These are phyloP conservation scores for Mortierella sp. DNA, from an alignment of 371 early-diverging fungal genomes.

Conservation along the genomic window DNA sequence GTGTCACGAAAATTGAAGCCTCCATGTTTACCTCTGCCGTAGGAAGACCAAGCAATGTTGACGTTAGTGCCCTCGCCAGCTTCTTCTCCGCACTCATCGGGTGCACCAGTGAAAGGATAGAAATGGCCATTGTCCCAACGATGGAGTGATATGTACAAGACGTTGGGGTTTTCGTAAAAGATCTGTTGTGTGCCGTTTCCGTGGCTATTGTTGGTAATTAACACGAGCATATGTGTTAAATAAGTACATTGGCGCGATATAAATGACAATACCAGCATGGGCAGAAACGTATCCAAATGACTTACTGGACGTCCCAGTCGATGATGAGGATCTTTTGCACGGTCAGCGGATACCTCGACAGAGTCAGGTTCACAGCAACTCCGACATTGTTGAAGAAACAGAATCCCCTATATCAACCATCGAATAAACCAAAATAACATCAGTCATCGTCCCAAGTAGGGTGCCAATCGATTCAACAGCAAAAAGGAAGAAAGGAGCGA, in stretches of 20 bases:
- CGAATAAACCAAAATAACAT: neutral
- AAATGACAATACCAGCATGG: neutral
- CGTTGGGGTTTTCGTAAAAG: slow-evolving; percentile 75
- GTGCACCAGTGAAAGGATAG: slow-evolving; percentile 72
- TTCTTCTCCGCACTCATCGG: slow-evolving; percentile 69
- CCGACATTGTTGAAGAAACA: slow-evolving; percentile 81
- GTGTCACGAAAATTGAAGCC: neutral
- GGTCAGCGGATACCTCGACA: slow-evolving; percentile 63
- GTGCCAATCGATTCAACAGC: neutral
- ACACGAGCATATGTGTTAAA: neutral
- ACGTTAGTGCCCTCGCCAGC: slow-evolving; percentile 69
- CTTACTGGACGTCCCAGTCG: slow-evolving; percentile 82
- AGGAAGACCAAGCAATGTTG: slow-evolving; percentile 72
- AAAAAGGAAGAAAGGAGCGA: neutral
- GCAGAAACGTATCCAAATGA: neutral
- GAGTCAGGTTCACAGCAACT: slow-evolving; percentile 68
- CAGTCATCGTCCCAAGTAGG: neutral
- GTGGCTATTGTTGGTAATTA: slow-evolving; percentile 55
- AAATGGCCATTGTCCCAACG: slow-evolving; percentile 76
- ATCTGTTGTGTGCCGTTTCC: slow-evolving; percentile 79
- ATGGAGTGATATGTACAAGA: slow-evolving; percentile 76
- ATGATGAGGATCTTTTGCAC: slow-evolving; percentile 71
- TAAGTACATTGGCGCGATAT: neutral
- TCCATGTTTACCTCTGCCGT: slow-evolving; percentile 62
- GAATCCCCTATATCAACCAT: slow-evolving; percentile 62